Base-by-base conservation (phyloP, 371 early-diverging fungal genomes). In the Saksenaea vasiformis region DNA sequence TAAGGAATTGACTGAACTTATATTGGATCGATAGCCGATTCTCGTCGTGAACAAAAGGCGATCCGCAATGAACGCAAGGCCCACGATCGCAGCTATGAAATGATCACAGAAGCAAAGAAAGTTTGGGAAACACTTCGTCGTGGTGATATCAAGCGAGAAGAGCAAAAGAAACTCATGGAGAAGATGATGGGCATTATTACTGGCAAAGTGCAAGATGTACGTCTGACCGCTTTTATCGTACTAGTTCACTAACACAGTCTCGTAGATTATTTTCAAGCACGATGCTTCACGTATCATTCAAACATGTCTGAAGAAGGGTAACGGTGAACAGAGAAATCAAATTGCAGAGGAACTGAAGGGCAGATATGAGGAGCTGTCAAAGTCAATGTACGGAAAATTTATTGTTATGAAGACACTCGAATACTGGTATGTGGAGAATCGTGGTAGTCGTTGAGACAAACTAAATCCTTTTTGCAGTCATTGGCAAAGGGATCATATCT, bases 211-310 rank as follows among this genome's bases (percentile, higher is more conserved):
- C 86, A 90, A 69, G 96, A 95, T 60, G 90, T 89, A 72, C 64
- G 71, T 64, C n/a, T 26, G 8, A 24, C 8, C 17, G 10, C 24
- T 34, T 28, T 41, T 41, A 27, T 26, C 1, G 55, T 43, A 15
- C 27, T 34, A 22, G 13, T 27, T 51, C 34, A 41, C n/a, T 58
- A 37, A 24, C 36, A 28, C n/a, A 24, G 34, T 22, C 10, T n/a
- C 17, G 0, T 68, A 91, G 83, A 74, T 96, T 43, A 90, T 93
- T 73, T 95, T 96, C 82, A 95, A 96, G 78, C 97, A 95, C 84
- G 98, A 98, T 70, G 91, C 95, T 67, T 90, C 91, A n/a, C 90
- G 98, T 68, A 88, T 97, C 28, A 85, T 98, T 58, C 97, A 98
- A 74, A 90, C 94, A 19, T 90, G 91, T 67, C 73, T 98, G 19